phyloP scores from a whole-genome alignment of 2,329 filamentous ascomycete species.

The Biscogniauxia marginata region DNA sequence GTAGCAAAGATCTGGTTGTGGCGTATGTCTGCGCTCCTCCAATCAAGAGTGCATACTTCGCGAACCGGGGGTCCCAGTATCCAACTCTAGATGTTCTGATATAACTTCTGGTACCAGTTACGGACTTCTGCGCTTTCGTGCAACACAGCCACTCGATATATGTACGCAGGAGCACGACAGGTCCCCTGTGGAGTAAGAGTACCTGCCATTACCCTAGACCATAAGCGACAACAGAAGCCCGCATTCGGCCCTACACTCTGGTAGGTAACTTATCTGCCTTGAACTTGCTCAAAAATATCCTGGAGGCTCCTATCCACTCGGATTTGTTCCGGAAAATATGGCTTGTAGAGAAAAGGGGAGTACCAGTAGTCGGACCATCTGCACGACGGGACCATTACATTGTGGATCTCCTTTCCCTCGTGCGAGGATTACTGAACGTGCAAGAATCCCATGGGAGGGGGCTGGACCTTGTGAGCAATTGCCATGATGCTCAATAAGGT shows the following conservation, averaged over 20 bases:
- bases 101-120: no score
- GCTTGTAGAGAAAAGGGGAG: no score
- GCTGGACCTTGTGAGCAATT: neutral
- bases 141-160: no score
- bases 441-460: neutral
- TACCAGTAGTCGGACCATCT: no score
- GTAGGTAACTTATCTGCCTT: neutral
- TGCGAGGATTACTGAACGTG: neutral
- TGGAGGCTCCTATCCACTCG: no score
- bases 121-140: no score
- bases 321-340: no score
- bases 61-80: neutral
- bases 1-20: neutral
- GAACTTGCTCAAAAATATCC: neutral
- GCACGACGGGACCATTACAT: no score
- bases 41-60: neutral
- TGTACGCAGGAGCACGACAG: no score
- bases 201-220: neutral
- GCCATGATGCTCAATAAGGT: neutral
- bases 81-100: neutral
- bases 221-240: neutral
- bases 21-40: neutral
- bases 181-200: no score
- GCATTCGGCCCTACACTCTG: neutral
- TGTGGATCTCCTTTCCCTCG: no score